phyloP scores from a whole-genome alignment of 768 basidiomycete genomes.

The Xerocomellus amylosporus region DNA sequence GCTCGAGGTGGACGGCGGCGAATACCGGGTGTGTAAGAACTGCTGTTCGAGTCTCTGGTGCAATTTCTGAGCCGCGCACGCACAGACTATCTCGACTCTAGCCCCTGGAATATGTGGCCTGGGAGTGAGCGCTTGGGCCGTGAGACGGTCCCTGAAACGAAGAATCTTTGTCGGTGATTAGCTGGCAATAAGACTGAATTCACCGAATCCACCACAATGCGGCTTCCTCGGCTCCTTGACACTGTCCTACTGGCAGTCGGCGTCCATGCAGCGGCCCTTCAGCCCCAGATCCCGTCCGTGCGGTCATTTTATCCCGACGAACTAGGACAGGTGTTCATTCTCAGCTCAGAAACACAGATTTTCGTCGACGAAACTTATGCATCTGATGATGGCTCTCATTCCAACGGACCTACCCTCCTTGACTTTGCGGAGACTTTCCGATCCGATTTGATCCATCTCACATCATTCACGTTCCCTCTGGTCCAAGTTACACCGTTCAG shows the following conservation, averaged over 20 bases:
- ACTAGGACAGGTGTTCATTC: constrained; percentile 26
- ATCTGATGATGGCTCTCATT: neutral
- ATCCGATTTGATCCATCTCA: constrained; percentile 32
- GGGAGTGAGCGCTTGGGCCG: neutral
- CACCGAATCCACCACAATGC: neutral
- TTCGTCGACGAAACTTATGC: constrained; percentile 35
- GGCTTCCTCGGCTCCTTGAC: neutral
- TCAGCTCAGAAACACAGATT: constrained; percentile 32
- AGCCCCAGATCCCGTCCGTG: constrained; percentile 39
- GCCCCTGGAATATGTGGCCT: neutral
- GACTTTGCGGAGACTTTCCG: constrained; percentile 39
- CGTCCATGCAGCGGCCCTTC: constrained; percentile 2
- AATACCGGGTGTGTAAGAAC: too few relatives aligned
- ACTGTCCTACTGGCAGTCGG: neutral
- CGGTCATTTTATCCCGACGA: constrained; percentile 29
- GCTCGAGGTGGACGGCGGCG: neutral
- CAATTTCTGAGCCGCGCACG: neutral
- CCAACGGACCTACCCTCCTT: constrained; percentile 31
- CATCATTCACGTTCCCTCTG: constrained; percentile 26
- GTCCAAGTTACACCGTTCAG: constrained; percentile 21
- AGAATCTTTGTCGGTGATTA: neutral
- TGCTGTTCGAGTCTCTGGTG: neutral
- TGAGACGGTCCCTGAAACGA: neutral
- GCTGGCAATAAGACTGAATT: neutral
- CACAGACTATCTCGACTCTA: neutral